Percentiles rank a stretch among this genome's conserved stretches.
Conservation (phyloP, 139 green algal genomes). For the Trebouxia sp. region DNA sequence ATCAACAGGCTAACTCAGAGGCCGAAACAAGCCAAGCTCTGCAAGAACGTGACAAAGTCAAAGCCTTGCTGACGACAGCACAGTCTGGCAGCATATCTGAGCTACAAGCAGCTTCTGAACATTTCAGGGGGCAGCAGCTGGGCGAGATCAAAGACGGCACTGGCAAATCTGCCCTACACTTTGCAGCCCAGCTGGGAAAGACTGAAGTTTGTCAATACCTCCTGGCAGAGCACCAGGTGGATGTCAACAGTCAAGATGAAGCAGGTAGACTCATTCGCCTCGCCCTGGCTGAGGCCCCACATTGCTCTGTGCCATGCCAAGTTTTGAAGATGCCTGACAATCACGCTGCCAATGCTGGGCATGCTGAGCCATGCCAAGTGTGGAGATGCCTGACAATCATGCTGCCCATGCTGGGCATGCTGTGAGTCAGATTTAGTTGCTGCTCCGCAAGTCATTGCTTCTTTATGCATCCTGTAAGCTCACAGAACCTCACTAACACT, state of each 20-base stretch:
- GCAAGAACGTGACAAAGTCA: slow-evolving; percentile 18
- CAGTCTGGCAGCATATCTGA: neutral
- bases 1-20: neutral
- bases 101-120: neutral
- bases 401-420: too few species aligned
- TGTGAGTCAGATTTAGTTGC: too few species aligned
- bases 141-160: slow-evolving; percentile 11
- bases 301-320: neutral
- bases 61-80: neutral
- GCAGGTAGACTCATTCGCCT: neutral
- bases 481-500: too few species aligned
- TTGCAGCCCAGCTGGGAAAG: slow-evolving; percentile 26
- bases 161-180: slow-evolving; percentile 18
- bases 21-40: slow-evolving; percentile 5
- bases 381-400: neutral
- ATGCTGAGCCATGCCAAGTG: neutral
- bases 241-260: slow-evolving; percentile 13
- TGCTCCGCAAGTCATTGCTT: too few species aligned
- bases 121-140: neutral
- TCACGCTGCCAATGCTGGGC: too few species aligned
- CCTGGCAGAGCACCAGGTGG: neutral
- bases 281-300: neutral
- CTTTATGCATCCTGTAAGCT: too few species aligned
- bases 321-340: too few species aligned
- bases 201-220: slow-evolving; percentile 8